Conservation (phyloP, 2,329 filamentous ascomycete genomes). For the Cladophialophora bantiana region DNA sequence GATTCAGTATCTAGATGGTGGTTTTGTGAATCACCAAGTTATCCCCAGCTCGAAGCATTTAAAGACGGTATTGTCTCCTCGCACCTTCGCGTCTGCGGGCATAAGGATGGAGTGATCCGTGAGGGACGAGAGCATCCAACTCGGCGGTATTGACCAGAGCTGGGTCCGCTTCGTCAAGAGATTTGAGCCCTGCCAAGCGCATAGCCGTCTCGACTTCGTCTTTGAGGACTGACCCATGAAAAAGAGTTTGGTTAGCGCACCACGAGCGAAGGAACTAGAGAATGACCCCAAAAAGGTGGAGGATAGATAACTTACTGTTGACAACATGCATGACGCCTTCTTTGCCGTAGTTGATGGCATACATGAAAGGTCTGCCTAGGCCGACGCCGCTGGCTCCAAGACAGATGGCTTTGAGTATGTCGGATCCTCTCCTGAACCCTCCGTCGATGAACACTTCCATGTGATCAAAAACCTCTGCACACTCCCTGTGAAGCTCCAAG, state of each 20-base stretch:
- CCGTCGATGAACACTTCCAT: constrained; percentile 63
- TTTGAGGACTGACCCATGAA: constrained; percentile 55
- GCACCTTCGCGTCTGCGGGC: constrained; percentile 42
- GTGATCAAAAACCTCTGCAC: constrained; percentile 48
- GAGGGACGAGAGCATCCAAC: constrained; percentile 58
- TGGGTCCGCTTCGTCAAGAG: constrained; percentile 66
- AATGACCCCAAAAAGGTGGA: constrained; percentile 41
- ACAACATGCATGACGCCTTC: constrained; percentile 60
- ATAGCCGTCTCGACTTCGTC: constrained; percentile 72
- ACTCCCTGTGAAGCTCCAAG: constrained; percentile 65
- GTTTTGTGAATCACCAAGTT: no score
- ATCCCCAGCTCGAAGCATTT: not conserved
- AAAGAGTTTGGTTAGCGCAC: constrained; percentile 51
- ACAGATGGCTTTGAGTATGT: constrained; percentile 62
- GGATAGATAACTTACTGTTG: constrained; percentile 50
- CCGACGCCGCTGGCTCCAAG: constrained; percentile 63
- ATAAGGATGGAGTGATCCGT: constrained; percentile 51
- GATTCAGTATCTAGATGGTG: no score
- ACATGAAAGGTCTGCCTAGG: constrained; percentile 61
- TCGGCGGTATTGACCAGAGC: constrained; percentile 63
- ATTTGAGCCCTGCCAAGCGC: constrained; percentile 69
- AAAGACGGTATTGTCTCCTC: constrained; percentile 19
- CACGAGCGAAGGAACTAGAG: constrained; percentile 48
- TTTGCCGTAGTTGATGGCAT: constrained; percentile 61
- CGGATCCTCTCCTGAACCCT: constrained; percentile 61